Evolutionary conservation across 2,329 filamentous ascomycete genomes (phyloP).

Genomic region (Pseudogymnoascus verrucosus): DNA sequence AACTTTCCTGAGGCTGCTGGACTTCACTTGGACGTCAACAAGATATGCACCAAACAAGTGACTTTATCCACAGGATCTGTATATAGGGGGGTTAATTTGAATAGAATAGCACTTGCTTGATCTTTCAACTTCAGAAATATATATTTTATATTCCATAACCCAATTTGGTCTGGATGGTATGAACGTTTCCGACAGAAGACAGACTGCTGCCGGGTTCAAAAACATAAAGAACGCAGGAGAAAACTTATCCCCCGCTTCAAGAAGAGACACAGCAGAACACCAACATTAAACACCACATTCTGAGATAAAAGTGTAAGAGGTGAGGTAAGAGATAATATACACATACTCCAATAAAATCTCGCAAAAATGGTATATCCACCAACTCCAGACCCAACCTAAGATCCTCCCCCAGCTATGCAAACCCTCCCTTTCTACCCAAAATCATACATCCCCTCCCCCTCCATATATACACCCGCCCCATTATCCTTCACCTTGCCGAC

Average conservation of each 20-base stretch:
- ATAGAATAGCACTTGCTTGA: not conserved
- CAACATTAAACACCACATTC: not conserved
- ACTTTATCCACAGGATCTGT: not conserved
- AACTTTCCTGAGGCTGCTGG: not conserved
- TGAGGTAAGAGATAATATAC: conserved; percentile 7
- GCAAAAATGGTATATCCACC: not conserved
- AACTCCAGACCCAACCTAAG: not conserved
- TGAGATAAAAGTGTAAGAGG: not conserved
- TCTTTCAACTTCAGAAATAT: not conserved
- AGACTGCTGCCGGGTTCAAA: not conserved
- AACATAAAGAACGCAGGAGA: not conserved
- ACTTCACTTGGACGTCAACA: not conserved
- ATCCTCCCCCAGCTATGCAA: too few relatives aligned
- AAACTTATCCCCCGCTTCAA: not conserved
- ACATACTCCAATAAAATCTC: not conserved
- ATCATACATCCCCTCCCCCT: not conserved
- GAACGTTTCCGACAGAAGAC: not conserved
- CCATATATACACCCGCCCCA: not conserved
- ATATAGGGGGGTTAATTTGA: not conserved
- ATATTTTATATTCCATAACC: not conserved
- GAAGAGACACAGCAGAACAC: not conserved
- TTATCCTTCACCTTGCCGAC: not conserved
- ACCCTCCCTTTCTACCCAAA: too few relatives aligned
- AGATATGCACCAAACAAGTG: not conserved
- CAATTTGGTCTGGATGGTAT: not conserved